Evolutionary conservation across 306 rosid species (phyloP), one percentile per base, ranked within the genome.

Genomic region (Geum urbanum): DNA sequence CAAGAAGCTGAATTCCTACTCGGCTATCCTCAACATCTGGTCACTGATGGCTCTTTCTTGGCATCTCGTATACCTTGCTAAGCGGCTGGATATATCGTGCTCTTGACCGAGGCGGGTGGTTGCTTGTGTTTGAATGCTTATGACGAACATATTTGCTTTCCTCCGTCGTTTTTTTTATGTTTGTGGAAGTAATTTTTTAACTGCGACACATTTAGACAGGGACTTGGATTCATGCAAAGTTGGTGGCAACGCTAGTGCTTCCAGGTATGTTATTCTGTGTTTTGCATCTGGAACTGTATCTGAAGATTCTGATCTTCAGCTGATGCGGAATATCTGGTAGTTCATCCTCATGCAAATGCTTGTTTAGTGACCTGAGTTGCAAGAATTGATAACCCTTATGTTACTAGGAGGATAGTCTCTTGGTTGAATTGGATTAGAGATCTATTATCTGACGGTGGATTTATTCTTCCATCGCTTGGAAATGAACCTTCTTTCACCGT

Each of bases 1-100:
- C 3, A 89, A 86, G 83, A 92, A 58, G 78, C 77, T 92, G 37
- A 92, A 87, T 71, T 69, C 87, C 6, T 75, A 70, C 66, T 87
- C 97, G 0, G 85, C 97, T 1, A 7, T 82, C 48, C 77, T 89
- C 0, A 91, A 91, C 53, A 66, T 87, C 61, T 60, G 82, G 7
- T 82, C 84, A 35, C 83, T 88, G 8, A 80, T 85, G 87, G 78
- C 87, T 51, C 96, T 91, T n/a, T 76, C 83, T 11, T 91, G 89
- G 82, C 92, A 92, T 78, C 82, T 87, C 0, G 82, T 87, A 56
- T 78, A 87, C 71, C 80, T 92, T 63, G 84, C 79, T 43, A 84
- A 80, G 68, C 85, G 73, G 48, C 66, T 78, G 37, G 62, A 68
- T 52, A 12, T 3, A 44, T 18, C 70, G 10, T 62, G 58, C 27